These are phyloP conservation scores for Cenococcum geophilum DNA, from an alignment of 495 filamentous ascomycete genomes.

Conservation along the genomic window DNA sequence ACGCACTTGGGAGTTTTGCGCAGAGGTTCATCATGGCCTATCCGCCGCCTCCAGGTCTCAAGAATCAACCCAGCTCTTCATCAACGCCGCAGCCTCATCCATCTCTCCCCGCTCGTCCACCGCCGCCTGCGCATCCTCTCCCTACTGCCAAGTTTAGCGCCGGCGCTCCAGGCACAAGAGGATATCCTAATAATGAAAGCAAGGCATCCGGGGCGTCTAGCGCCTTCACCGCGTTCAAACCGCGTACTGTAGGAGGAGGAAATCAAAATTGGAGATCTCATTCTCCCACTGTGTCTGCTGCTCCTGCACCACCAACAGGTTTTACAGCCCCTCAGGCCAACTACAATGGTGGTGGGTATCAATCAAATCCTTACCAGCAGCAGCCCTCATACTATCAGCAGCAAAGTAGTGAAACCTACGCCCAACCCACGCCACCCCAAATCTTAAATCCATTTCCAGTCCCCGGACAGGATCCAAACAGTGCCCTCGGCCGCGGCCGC, in stretches of 20 bases:
- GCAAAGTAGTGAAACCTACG: conserved; percentile 22
- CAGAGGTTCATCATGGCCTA: conserved; percentile 73
- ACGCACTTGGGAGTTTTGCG: background rate
- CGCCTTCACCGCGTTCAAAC: conserved; percentile 54
- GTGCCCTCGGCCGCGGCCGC: conserved; percentile 41
- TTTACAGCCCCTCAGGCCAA: conserved; percentile 11
- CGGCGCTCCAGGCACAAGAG: no score
- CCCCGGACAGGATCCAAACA: conserved; percentile 45
- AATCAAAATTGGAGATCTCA: conserved; percentile 34
- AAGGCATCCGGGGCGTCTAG: conserved; percentile 38
- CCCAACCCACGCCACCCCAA: conserved; percentile 55
- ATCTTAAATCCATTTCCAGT: conserved; percentile 84
- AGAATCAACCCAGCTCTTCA: conserved; percentile 37
- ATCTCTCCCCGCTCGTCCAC: conserved; percentile 78
- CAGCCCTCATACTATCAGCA: conserved; percentile 33
- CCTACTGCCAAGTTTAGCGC: no score
- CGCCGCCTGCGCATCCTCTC: conserved; percentile 52
- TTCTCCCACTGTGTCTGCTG: conserved; percentile 43
- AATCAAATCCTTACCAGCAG: conserved; percentile 18
- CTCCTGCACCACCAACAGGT: conserved; percentile 31
- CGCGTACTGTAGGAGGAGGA: conserved; percentile 50
- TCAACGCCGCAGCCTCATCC: conserved; percentile 50
- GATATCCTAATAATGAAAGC: conserved; percentile 33
- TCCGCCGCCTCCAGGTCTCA: conserved; percentile 85
- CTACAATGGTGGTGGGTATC: conserved; percentile 27